Percentiles rank a stretch among this genome's conserved stretches.
These are phyloP conservation scores for Vitis labrusca DNA, from an alignment of 164 flowering plant genomes.

Conservation along the genomic window DNA sequence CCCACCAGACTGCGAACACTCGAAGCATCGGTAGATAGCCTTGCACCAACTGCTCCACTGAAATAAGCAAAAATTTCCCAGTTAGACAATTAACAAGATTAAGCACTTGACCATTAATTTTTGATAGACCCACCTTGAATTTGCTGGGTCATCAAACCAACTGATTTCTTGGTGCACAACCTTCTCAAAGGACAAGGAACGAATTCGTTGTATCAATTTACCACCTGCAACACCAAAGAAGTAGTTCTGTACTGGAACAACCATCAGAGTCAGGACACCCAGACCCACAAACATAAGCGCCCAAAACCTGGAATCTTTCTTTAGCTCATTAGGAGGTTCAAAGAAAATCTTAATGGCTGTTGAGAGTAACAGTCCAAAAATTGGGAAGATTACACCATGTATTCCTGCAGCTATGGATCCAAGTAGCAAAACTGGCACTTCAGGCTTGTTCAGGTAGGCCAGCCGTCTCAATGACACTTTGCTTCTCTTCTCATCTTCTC, in stretches of 20 bases:
- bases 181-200: constrained; percentile 18
- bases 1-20: constrained; percentile 41
- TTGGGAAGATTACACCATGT: constrained; percentile 15
- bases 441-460: constrained; percentile 18
- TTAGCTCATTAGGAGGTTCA: constrained; percentile 5
- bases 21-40: constrained; percentile 46
- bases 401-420: constrained; percentile 17
- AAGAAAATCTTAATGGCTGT: constrained; percentile 12
- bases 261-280: constrained; percentile 4
- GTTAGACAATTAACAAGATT: no score
- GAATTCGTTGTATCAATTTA: constrained; percentile 12
- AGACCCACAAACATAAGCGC: constrained; percentile 10
- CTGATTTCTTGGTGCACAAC: constrained; percentile 12
- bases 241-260: constrained; percentile 9
- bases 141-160: no score
- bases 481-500: background rate
- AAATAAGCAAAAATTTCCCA: no score
- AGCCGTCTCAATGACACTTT: constrained; percentile 6
- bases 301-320: constrained; percentile 9
- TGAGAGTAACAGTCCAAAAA: constrained; percentile 16
- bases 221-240: constrained; percentile 13
- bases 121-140: no score
- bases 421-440: constrained; percentile 12
- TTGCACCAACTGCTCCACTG: constrained; percentile 53
- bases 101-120: no score